Evolutionary conservation across 108 stramenopile species (phyloP).

Genomic region (Parietichytrium sp.): DNA sequence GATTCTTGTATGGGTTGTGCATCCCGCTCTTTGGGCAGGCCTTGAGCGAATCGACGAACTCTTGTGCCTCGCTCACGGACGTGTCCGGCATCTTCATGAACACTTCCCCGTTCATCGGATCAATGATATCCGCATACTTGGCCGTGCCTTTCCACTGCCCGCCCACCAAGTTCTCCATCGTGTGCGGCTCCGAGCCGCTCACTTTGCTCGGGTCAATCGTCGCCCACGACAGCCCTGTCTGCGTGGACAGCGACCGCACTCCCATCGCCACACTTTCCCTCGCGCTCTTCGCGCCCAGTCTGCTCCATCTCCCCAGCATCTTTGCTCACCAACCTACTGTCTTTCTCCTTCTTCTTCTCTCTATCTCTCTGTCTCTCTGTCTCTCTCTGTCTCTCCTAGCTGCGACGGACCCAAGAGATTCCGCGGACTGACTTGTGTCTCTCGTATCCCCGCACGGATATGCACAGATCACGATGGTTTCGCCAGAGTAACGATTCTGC

Average conservation of each 20-base stretch:
- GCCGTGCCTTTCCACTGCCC: conserved; percentile 43
- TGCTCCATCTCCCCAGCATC: too few relatives aligned
- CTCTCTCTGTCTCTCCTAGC: too few relatives aligned
- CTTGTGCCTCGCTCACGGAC: conserved; percentile 61
- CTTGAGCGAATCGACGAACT: conserved; percentile 74
- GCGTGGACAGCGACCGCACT: neutral
- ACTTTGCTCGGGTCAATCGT: conserved; percentile 41
- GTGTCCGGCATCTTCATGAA: conserved; percentile 56
- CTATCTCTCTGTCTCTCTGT: too few relatives aligned
- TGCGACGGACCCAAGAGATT: too few relatives aligned
- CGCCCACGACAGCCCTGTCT: conserved; percentile 33
- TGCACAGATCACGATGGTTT: too few relatives aligned
- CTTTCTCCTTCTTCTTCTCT: too few relatives aligned
- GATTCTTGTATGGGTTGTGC: conserved; percentile 80
- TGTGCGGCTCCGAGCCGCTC: conserved; percentile 3
- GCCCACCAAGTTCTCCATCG: conserved; percentile 43
- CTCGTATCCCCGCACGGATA: too few relatives aligned
- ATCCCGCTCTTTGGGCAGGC: conserved; percentile 68
- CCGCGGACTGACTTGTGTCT: too few relatives aligned
- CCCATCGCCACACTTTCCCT: too few relatives aligned
- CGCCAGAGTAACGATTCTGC: too few relatives aligned
- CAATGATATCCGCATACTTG: conserved; percentile 39
- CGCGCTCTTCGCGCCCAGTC: too few relatives aligned
- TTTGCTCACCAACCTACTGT: too few relatives aligned
- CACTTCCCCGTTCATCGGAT: conserved; percentile 57